These are phyloP conservation scores for Puccinia coronata DNA, from an alignment of 1,284 basidiomycete genomes.

Conservation along the genomic window DNA sequence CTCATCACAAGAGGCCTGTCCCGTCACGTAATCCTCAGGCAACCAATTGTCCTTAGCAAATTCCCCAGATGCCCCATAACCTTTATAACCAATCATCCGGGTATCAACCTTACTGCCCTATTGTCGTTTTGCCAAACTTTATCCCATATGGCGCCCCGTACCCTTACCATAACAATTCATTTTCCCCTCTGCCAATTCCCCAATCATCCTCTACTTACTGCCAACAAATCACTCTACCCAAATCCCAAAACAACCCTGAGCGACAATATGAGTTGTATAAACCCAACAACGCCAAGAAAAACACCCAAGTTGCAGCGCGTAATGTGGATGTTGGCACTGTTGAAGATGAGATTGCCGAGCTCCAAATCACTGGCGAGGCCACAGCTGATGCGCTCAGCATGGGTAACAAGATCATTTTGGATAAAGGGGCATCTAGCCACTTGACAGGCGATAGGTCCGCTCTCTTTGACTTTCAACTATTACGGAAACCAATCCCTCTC, in stretches of 20 bases:
- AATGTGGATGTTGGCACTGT: not conserved
- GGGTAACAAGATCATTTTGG: not conserved
- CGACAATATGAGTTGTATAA: too few species aligned
- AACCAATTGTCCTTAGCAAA: not conserved
- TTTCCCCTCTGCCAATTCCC: too few species aligned
- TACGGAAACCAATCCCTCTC: not conserved
- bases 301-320: not conserved
- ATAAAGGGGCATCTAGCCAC: conserved; percentile 5
- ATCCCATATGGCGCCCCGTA: not conserved
- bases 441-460: not conserved
- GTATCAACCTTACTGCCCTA: not conserved
- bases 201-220: not conserved
- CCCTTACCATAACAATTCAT: not conserved
- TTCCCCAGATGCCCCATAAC: too few species aligned
- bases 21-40: not conserved
- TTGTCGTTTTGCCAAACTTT: not conserved
- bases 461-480: not conserved
- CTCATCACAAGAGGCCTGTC: not conserved
- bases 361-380: not conserved
- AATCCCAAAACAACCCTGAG: not conserved
- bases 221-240: not conserved
- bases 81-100: not conserved
- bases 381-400: not conserved
- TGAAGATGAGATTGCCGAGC: not conserved
- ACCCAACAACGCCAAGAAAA: not conserved